Evolutionary conservation across 2,329 filamentous ascomycete genomes (phyloP), one percentile per base, ranked within the genome.

Genomic region (Calonectria crousiana): DNA sequence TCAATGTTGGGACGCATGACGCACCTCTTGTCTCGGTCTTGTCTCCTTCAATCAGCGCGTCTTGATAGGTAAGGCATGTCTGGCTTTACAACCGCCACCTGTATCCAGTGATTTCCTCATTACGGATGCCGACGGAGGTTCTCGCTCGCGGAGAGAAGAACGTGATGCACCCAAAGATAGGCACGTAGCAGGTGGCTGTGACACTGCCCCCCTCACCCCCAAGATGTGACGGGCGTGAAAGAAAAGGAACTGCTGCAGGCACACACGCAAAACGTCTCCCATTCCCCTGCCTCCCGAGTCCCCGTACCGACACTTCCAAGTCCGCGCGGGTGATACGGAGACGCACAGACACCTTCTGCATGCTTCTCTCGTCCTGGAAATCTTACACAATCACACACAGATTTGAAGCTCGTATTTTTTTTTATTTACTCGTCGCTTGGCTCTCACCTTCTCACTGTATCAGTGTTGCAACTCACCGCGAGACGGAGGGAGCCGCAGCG

Each of bases 1-100:
- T 67, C 47, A 73, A 65, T 41, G 71, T 73, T 73, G 71, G 62
- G 71, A 34, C 53, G 66, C 71, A 66, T 73, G 71, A 69, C 67
- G 67, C 49, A 34, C 66, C 32, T 64, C 51, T 47, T 56, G 28
- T 51, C 23, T 65, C 58, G 32, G 60, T 44, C 26, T 69, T 60
- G 34, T 36, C 16, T 64, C 32, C 44, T 28, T 49, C 44, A 62
- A 72, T 67, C 64, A 68, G 49, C 28, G 47, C n/a, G 23, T n/a
- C 23, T 51, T 20, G 70, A 68, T 68, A 68, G 60, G 70, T 53
- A 62, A 67, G 62, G 26, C 47, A 47, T 23, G 14, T 32, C 34
- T 18, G 38, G 16, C 18, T 16, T n/a, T 32, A 34, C 26, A 53
- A 56, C 41, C 38, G 44, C 47, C 18, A 36, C 65, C 36, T 26